phyloP scores from a whole-genome alignment of 129 eudicot species.

The Tanacetum coccineum region DNA sequence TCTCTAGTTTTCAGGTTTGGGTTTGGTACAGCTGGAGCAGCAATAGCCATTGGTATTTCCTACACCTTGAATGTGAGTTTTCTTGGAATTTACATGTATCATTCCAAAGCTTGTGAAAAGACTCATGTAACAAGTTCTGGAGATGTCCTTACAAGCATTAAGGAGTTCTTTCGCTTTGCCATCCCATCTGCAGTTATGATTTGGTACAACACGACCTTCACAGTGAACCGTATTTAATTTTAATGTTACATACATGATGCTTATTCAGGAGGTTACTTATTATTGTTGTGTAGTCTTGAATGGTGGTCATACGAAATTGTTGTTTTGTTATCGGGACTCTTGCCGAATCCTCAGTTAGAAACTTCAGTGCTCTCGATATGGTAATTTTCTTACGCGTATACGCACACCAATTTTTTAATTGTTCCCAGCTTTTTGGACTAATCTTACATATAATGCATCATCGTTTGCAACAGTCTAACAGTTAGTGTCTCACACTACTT shows the following conservation, averaged over 20 bases:
- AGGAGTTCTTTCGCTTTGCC: not conserved
- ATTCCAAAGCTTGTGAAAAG: conserved; percentile 3
- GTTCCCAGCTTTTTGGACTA: not conserved
- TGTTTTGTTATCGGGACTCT: conserved; percentile 44
- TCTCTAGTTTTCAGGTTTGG: not conserved
- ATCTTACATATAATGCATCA: not conserved
- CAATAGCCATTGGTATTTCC: not conserved
- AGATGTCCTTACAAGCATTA: not conserved
- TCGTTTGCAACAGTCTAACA: conserved; percentile 33
- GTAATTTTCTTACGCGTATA: conserved; percentile 22
- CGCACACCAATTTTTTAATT: not conserved
- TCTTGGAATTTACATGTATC: not conserved
- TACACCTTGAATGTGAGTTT: not conserved
- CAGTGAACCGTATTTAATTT: not conserved
- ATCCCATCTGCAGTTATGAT: conserved; percentile 13
- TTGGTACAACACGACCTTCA: not conserved
- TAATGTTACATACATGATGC: not conserved
- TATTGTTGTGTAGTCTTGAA: conserved; percentile 36
- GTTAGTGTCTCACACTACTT: conserved; percentile 32
- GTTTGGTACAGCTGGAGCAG: not conserved
- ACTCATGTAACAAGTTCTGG: not conserved
- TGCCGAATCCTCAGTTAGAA: conserved; percentile 60
- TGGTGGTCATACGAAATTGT: conserved; percentile 61
- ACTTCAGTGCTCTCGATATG: conserved; percentile 67
- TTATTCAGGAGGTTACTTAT: not conserved